Conservation (phyloP, 1,284 basidiomycete species). For the Ceratobasidium sp. region DNA sequence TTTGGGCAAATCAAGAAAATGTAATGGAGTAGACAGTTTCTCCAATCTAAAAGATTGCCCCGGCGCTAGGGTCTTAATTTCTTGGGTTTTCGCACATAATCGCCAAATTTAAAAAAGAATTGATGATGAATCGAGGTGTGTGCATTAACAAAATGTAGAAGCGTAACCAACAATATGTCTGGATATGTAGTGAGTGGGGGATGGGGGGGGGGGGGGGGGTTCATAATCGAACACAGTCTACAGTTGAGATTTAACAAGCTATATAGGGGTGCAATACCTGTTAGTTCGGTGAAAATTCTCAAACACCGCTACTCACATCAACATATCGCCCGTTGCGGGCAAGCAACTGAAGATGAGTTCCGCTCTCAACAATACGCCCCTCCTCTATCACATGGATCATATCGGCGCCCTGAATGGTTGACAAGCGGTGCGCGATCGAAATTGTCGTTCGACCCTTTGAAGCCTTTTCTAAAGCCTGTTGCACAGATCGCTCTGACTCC, state of each 20-base stretch:
- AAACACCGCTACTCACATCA: constrained; percentile 50
- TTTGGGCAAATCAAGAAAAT: no score
- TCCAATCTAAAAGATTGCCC: no score
- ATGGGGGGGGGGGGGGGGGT: no score
- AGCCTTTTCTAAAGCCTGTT: constrained; percentile 60
- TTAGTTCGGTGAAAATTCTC: not conserved
- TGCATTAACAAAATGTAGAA: no score
- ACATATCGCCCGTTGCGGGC: constrained; percentile 57
- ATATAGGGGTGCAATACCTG: not conserved
- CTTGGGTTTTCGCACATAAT: no score
- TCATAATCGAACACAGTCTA: not conserved
- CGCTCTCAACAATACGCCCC: constrained; percentile 59
- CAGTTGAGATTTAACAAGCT: constrained; percentile 12
- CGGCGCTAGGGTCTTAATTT: no score
- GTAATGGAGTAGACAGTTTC: no score
- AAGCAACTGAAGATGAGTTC: constrained; percentile 59
- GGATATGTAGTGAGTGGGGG: no score
- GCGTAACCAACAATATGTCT: no score
- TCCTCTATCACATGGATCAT: constrained; percentile 61
- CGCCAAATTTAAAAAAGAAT: no score
- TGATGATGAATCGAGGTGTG: no score
- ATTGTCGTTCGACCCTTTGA: constrained; percentile 57
- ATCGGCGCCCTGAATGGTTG: constrained; percentile 58
- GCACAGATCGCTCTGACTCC: constrained; percentile 58
- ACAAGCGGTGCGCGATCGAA: constrained; percentile 60